Percentiles rank a stretch among this genome's conserved stretches.
These are phyloP conservation scores for Solanum chaucha DNA, from an alignment of 257 asterid genomes.

Conservation along the genomic window DNA sequence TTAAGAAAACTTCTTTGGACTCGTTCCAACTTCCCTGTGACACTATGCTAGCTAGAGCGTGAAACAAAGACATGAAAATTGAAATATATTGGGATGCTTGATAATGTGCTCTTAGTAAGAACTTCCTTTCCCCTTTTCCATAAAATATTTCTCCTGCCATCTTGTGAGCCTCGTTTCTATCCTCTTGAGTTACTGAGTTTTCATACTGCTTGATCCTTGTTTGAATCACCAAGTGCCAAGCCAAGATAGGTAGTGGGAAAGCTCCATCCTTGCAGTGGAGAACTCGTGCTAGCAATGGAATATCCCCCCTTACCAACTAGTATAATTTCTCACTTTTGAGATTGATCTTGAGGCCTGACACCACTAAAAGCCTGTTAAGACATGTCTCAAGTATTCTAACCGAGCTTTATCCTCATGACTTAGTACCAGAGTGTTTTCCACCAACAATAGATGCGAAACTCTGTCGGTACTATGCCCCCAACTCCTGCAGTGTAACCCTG, in stretches of 20 bases:
- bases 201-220: background rate
- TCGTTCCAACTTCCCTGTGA: background rate
- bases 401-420: background rate
- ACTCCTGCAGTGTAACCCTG: background rate
- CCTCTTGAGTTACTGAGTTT: background rate
- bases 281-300: background rate
- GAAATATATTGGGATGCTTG: background rate
- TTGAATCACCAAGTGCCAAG: background rate
- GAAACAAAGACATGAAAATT: background rate
- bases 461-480: background rate
- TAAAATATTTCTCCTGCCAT: background rate
- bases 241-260: background rate
- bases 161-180: background rate
- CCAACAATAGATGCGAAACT: background rate
- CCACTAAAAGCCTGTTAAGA: background rate
- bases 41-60: background rate
- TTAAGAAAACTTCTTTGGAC: background rate
- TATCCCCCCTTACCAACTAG: background rate
- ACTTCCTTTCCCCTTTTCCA: background rate
- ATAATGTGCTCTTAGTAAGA: background rate
- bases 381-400: background rate
- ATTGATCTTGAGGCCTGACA: background rate
- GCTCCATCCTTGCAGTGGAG: background rate
- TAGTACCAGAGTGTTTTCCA: background rate
- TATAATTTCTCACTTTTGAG: background rate